These are phyloP conservation scores for Aspergillus sojae DNA, from an alignment of 2,329 filamentous ascomycete genomes.

Conservation along the genomic window DNA sequence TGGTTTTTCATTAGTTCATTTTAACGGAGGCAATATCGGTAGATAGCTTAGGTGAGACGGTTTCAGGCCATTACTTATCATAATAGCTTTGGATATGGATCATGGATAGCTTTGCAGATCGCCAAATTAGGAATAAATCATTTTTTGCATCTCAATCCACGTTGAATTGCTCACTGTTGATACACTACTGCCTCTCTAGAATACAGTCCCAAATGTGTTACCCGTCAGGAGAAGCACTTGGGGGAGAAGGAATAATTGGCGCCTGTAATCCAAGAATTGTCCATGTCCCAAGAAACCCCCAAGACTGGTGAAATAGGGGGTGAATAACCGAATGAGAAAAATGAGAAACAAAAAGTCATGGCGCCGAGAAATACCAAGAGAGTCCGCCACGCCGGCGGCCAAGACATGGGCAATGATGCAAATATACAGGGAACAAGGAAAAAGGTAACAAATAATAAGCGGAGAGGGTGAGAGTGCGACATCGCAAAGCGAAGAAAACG, in stretches of 20 bases:
- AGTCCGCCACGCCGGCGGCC: slow-evolving; percentile 27
- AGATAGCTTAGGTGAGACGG: background rate
- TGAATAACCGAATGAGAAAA: slow-evolving; percentile 14
- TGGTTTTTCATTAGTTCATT: background rate
- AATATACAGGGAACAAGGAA: slow-evolving; percentile 31
- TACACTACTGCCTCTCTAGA: slow-evolving; percentile 10
- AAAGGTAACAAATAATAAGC: slow-evolving; percentile 17
- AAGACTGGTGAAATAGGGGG: slow-evolving; percentile 8
- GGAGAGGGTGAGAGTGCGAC: slow-evolving; percentile 25
- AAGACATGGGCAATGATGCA: slow-evolving; percentile 34
- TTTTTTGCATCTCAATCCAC: slow-evolving; percentile 10
- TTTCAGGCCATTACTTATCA: background rate
- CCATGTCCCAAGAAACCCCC: slow-evolving; percentile 10
- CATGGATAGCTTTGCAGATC: background rate
- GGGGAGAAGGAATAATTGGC: slow-evolving; percentile 6
- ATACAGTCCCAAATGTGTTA: slow-evolving; percentile 15
- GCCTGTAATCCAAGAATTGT: slow-evolving; percentile 6
- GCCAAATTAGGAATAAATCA: background rate
- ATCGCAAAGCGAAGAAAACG: background rate
- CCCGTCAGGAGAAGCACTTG: slow-evolving; percentile 4
- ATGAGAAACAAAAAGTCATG: slow-evolving; percentile 25
- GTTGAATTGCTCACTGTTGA: background rate
- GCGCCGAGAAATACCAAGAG: slow-evolving; percentile 39
- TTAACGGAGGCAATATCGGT: background rate
- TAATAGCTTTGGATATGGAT: background rate